Conservation (phyloP, 1,284 basidiomycete genomes). For the Gastroboletus turbinatus region DNA sequence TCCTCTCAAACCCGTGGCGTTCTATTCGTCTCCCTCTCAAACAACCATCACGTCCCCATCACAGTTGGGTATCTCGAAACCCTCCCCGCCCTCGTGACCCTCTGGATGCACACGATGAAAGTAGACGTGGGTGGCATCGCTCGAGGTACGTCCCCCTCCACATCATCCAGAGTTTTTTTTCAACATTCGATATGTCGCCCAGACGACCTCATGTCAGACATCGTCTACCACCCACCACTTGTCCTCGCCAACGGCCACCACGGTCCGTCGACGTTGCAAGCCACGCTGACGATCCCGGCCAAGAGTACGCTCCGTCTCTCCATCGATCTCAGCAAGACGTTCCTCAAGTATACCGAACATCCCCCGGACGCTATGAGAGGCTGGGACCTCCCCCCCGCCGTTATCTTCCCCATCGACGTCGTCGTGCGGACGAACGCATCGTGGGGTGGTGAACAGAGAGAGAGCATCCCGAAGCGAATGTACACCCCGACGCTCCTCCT, state of each 20-base stretch:
- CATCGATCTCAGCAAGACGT: conserved; percentile 82
- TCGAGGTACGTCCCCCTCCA: conserved; percentile 43
- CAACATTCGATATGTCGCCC: neutral
- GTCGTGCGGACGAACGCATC: conserved; percentile 6
- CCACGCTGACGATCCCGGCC: conserved; percentile 69
- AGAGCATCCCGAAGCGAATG: conserved; percentile 40
- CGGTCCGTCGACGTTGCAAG: conserved; percentile 52
- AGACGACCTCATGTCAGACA: conserved; percentile 48
- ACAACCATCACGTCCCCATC: conserved; percentile 53
- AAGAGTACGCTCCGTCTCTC: conserved; percentile 61
- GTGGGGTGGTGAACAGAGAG: neutral
- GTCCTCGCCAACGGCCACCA: conserved; percentile 48
- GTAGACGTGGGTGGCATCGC: conserved; percentile 42
- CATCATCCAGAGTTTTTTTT: neutral
- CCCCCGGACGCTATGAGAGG: conserved; percentile 94
- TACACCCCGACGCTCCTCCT: conserved; percentile 85
- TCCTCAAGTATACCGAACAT: conserved; percentile 93
- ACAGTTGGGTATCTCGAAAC: conserved; percentile 81
- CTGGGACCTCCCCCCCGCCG: conserved; percentile 86
- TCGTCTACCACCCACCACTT: conserved; percentile 64
- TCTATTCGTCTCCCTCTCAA: conserved; percentile 70
- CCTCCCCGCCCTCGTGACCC: conserved; percentile 91
- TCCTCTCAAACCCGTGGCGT: conserved; percentile 76
- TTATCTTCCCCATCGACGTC: conserved; percentile 55
- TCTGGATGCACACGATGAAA: conserved; percentile 82